Percentiles rank a stretch among this genome's conserved stretches.
These are phyloP conservation scores for Blepharisma undulans DNA, from an alignment of 169 alveolate genomes.

Conservation along the genomic window DNA sequence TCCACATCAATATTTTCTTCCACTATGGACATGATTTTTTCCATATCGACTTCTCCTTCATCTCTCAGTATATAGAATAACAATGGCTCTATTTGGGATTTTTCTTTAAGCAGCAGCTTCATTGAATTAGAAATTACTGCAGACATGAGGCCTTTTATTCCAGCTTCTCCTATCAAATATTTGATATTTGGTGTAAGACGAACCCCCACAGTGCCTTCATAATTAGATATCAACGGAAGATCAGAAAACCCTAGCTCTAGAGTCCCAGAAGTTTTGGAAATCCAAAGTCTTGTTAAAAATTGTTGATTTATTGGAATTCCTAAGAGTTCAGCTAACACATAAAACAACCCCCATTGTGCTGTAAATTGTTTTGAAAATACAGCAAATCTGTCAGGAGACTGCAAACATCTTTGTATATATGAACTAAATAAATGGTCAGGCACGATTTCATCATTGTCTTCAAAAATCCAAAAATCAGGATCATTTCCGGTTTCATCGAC, in stretches of 20 bases:
- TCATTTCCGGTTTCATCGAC: slow-evolving; percentile 18
- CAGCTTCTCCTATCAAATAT: slow-evolving; percentile 20
- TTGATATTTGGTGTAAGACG: slow-evolving; percentile 7
- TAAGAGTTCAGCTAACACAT: not conserved
- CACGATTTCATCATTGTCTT: not conserved
- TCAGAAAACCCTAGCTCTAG: not conserved
- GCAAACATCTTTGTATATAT: slow-evolving; percentile 23
- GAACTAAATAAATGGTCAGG: not conserved
- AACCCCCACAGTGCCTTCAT: not conserved
- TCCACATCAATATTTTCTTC: not conserved
- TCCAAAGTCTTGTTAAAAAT: not conserved
- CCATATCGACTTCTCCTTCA: not conserved
- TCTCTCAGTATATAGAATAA: not conserved
- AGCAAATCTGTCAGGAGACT: slow-evolving; percentile 21
- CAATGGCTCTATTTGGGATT: not conserved
- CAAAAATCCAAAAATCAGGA: slow-evolving; percentile 12
- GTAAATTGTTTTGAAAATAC: slow-evolving; percentile 29
- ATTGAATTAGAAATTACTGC: not conserved
- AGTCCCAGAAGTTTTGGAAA: not conserved
- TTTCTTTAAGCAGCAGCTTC: not conserved
- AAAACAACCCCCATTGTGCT: slow-evolving; percentile 30
- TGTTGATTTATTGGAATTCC: not conserved
- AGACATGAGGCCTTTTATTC: slow-evolving; percentile 12
- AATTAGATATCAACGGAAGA: not conserved
- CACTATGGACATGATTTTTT: not conserved